A percentile compares a stretch with the other conserved stretches of the same genome.
These are phyloP conservation scores for Xylaria sp. DNA, from an alignment of 2,329 filamentous ascomycete genomes.

Conservation along the genomic window DNA sequence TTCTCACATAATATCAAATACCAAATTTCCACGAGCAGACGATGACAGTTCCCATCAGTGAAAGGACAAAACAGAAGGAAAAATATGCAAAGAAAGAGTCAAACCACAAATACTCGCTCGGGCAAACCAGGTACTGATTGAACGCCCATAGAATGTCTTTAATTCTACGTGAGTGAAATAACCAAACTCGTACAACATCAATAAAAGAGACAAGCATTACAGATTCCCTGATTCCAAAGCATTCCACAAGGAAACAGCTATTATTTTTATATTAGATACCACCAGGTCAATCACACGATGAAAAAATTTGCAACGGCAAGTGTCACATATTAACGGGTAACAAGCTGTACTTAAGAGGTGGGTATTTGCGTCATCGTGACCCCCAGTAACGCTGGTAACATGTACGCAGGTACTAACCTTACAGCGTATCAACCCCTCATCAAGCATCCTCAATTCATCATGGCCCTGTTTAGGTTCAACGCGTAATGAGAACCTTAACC, in stretches of 20 bases:
- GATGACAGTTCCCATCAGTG: not conserved
- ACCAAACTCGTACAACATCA: not conserved
- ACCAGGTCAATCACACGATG: not conserved
- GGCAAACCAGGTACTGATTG: not conserved
- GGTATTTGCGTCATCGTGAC: not conserved
- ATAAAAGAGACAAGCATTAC: not conserved
- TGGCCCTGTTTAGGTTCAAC: slow-evolving; percentile 6
- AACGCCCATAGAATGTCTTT: not conserved
- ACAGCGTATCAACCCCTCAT: not conserved
- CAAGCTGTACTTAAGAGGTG: not conserved
- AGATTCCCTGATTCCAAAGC: not conserved
- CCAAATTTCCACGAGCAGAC: not conserved
- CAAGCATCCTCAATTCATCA: not conserved
- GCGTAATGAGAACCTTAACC: slow-evolving; percentile 26
- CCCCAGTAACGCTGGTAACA: slow-evolving; percentile 14
- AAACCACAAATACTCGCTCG: not conserved
- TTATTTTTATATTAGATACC: not conserved
- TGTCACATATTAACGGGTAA: not conserved
- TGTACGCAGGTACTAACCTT: not conserved
- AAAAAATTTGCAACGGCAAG: not conserved
- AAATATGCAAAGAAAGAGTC: not conserved
- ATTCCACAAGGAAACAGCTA: not conserved
- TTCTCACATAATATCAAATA: not conserved
- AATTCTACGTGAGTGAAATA: not conserved
- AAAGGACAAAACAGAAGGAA: not conserved